Percentiles rank a stretch among this genome's conserved stretches.
Conservation (phyloP, 352 stramenopile genomes). For the Phytophthora meadii region DNA sequence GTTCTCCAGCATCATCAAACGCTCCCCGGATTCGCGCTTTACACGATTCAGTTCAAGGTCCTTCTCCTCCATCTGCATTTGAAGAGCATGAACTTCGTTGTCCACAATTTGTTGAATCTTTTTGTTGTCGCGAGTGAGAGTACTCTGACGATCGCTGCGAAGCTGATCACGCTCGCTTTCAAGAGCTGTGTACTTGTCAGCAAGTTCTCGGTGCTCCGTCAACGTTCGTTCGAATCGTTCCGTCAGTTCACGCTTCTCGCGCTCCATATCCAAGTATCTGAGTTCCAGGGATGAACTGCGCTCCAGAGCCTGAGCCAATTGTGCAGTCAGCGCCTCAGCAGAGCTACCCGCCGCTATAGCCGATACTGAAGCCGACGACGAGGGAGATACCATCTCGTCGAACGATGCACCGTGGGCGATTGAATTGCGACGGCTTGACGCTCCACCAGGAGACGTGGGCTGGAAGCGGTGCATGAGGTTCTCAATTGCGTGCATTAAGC, state of each 20-base stretch:
- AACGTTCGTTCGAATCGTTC: conserved; percentile 73
- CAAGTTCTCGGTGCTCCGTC: conserved; percentile 55
- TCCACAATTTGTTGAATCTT: conserved; percentile 91
- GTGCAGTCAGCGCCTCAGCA: conserved; percentile 52
- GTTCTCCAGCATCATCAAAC: conserved; percentile 83
- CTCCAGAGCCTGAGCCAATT: conserved; percentile 72
- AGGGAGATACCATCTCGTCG: conserved; percentile 55
- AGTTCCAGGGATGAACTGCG: conserved; percentile 76
- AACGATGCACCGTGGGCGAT: conserved; percentile 56
- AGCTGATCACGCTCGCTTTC: conserved; percentile 79
- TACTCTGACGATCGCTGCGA: conserved; percentile 72
- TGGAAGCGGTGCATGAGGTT: conserved; percentile 86
- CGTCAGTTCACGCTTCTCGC: conserved; percentile 77
- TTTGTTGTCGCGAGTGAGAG: conserved; percentile 84
- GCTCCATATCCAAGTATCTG: conserved; percentile 78
- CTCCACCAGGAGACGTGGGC: conserved; percentile 51
- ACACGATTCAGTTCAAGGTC: conserved; percentile 74
- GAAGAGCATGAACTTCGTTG: conserved; percentile 77
- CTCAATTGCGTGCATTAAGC: conserved; percentile 87
- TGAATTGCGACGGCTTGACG: conserved; percentile 34
- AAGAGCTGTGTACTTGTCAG: conserved; percentile 52
- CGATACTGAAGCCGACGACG: conserved; percentile 35
- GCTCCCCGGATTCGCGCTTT: conserved; percentile 78
- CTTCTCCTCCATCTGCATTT: conserved; percentile 81
- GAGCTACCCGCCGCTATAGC: conserved; percentile 44